These are phyloP conservation scores for Podospora didyma DNA, from an alignment of 495 filamentous ascomycete species.

Conservation along the genomic window DNA sequence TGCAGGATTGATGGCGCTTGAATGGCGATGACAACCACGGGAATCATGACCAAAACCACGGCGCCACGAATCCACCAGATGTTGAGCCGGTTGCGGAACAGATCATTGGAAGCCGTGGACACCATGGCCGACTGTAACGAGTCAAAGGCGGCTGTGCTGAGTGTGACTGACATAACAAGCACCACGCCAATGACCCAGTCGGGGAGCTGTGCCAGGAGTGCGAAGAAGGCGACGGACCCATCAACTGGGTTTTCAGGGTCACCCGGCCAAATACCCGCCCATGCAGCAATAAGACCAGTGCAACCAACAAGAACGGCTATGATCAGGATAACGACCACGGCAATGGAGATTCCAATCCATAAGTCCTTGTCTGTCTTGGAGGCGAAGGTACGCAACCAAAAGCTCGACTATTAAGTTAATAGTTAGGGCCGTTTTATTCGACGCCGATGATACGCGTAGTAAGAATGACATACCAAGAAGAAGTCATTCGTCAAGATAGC, in stretches of 20 bases:
- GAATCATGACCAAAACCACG: constrained; percentile 65
- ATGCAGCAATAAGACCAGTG: constrained; percentile 67
- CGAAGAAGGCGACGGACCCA: constrained; percentile 68
- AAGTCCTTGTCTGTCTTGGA: constrained; percentile 72
- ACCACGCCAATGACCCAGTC: constrained; percentile 73
- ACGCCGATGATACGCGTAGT: not conserved
- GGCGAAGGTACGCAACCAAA: constrained; percentile 80
- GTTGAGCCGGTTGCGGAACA: constrained; percentile 72
- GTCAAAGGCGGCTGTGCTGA: constrained; percentile 72
- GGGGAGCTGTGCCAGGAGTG: constrained; percentile 64
- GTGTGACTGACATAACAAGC: constrained; percentile 67
- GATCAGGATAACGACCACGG: constrained; percentile 54
- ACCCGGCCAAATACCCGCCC: constrained; percentile 62
- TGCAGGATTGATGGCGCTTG: constrained; percentile 67
- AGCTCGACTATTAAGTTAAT: constrained; percentile 44
- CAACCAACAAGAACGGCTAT: constrained; percentile 64
- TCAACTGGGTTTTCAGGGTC: constrained; percentile 45
- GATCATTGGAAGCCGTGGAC: constrained; percentile 66
- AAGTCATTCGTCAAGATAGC: constrained; percentile 75
- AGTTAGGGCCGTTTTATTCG: not conserved
- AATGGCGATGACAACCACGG: constrained; percentile 64
- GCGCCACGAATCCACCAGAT: constrained; percentile 62
- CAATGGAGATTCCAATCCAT: constrained; percentile 63
- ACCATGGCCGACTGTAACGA: constrained; percentile 74
- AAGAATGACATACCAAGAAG: constrained; percentile 46